Evolutionary conservation across 345 rosid species (phyloP).

Genomic region (Populus euphratica): DNA sequence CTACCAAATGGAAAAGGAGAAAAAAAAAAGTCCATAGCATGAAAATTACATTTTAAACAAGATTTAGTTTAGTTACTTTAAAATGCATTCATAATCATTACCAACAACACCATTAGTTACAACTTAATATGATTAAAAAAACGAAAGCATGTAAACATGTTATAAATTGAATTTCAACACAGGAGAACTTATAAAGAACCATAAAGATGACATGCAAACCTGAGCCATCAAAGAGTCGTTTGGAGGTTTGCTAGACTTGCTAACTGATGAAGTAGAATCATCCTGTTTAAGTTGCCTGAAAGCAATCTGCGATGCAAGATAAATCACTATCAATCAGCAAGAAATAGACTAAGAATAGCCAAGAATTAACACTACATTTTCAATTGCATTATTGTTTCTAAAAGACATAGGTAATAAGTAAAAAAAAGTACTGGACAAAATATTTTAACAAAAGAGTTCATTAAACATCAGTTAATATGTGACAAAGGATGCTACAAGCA

Average conservation of each 20-base stretch:
- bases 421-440: background rate
- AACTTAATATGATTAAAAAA: background rate
- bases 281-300: conserved; percentile 53
- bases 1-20: background rate
- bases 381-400: background rate
- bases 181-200: background rate
- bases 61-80: background rate
- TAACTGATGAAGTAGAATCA: conserved; percentile 47
- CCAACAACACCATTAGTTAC: background rate
- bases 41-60: background rate
- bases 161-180: background rate
- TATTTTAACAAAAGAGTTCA: background rate
- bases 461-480: background rate
- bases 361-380: background rate
- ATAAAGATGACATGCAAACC: conserved; percentile 41
- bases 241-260: conserved; percentile 70
- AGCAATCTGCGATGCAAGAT: conserved; percentile 40
- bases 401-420: background rate
- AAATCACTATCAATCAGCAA: conserved; percentile 10
- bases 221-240: conserved; percentile 66
- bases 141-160: background rate
- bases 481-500: background rate
- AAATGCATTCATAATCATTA: background rate
- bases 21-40: background rate
- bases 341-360: background rate